A percentile compares a stretch with the other conserved stretches of the same genome.
These are phyloP conservation scores for Yarrowia sp. DNA, from an alignment of 805 yeast genomes.

Conservation along the genomic window DNA sequence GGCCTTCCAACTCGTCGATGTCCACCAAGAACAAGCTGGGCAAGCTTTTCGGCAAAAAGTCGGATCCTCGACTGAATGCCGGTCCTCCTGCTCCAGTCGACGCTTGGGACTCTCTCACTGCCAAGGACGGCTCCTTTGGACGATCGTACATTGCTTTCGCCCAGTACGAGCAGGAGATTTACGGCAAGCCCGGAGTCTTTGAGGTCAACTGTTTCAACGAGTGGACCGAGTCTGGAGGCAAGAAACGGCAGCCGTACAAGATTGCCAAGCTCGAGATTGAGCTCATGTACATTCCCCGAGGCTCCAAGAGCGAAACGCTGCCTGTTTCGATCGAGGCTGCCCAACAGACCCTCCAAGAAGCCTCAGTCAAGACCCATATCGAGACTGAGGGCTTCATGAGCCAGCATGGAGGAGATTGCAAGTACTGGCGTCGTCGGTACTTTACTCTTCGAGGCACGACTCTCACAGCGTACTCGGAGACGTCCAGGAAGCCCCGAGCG, in stretches of 20 bases:
- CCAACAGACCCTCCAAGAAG: constrained; percentile 30
- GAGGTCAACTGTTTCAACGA: constrained; percentile 49
- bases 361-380: constrained; percentile 32
- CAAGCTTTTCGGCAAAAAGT: constrained; percentile 28
- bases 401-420: constrained; percentile 92
- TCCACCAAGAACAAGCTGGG: constrained; percentile 17
- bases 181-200: constrained; percentile 53
- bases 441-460: constrained; percentile 71
- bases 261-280: constrained; percentile 57
- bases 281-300: constrained; percentile 60
- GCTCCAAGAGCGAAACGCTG: constrained; percentile 40
- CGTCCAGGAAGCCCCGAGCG: constrained; percentile 59
- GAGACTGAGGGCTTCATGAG: constrained; percentile 64
- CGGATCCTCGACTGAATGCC: not conserved
- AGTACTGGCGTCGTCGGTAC: constrained; percentile 67
- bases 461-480: constrained; percentile 73
- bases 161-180: constrained; percentile 55
- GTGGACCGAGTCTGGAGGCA: constrained; percentile 31
- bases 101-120: constrained; percentile 12
- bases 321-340: constrained; percentile 59
- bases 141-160: constrained; percentile 55
- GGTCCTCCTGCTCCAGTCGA: not conserved
- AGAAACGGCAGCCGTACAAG: constrained; percentile 34
- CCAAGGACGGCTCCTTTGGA: constrained; percentile 27
- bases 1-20: constrained; percentile 13